phyloP scores from a whole-genome alignment of 2,329 filamentous ascomycete genomes.

The Fusarium algeriense region DNA sequence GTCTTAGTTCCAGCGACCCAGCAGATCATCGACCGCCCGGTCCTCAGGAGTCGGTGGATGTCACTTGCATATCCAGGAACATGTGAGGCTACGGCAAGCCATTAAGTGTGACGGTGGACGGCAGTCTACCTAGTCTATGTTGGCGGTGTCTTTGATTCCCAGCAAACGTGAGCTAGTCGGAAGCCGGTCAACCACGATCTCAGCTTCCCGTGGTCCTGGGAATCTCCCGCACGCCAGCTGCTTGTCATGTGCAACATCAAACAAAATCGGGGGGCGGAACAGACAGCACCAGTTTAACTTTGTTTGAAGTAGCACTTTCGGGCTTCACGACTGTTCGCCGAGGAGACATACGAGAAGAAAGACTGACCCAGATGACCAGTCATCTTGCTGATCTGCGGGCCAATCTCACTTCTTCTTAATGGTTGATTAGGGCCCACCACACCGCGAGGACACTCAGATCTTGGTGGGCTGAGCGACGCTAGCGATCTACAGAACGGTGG shows the following conservation, averaged over 20 bases:
- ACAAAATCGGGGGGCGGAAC: slow-evolving; percentile 12
- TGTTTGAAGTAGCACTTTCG: slow-evolving; percentile 15
- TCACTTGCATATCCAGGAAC: slow-evolving; percentile 50
- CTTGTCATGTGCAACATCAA: slow-evolving; percentile 32
- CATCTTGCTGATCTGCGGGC: slow-evolving; percentile 46
- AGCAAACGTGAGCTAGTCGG: slow-evolving; percentile 43
- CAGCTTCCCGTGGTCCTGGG: slow-evolving; percentile 45
- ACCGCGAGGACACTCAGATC: slow-evolving; percentile 44
- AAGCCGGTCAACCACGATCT: slow-evolving; percentile 45
- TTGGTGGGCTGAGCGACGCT: slow-evolving; percentile 46
- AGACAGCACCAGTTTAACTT: slow-evolving; percentile 19
- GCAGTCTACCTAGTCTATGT: slow-evolving; percentile 44
- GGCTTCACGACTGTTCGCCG: slow-evolving; percentile 17
- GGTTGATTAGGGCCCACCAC: slow-evolving; percentile 39
- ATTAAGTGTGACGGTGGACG: slow-evolving; percentile 45
- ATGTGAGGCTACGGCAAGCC: slow-evolving; percentile 50
- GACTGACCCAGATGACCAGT: slow-evolving; percentile 41
- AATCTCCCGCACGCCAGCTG: slow-evolving; percentile 46
- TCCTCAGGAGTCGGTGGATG: slow-evolving; percentile 46
- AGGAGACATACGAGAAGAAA: slow-evolving; percentile 19
- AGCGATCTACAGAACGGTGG: slow-evolving; percentile 49
- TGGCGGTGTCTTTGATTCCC: slow-evolving; percentile 45
- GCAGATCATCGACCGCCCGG: slow-evolving; percentile 37
- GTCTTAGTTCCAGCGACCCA: slow-evolving; percentile 36
- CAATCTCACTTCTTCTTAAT: slow-evolving; percentile 46